phyloP scores from a whole-genome alignment of 306 rosid genomes.

The Prunus davidiana region DNA sequence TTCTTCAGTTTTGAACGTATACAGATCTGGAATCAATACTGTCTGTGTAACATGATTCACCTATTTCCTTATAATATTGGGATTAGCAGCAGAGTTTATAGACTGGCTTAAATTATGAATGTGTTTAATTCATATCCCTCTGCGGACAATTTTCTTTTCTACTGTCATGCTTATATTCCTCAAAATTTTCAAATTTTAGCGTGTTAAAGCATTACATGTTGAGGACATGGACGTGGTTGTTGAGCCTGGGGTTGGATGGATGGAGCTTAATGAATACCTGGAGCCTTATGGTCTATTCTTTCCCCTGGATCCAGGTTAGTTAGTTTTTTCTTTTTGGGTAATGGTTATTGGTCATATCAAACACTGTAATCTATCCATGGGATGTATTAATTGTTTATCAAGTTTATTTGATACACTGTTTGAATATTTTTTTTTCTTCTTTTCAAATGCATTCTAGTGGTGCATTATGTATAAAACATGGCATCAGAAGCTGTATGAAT shows the following conservation, averaged over 20 bases:
- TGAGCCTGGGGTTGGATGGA: conserved; percentile 99
- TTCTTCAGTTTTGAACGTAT: neutral
- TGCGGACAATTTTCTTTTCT: neutral
- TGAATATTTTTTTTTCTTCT: neutral
- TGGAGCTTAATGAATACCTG: conserved; percentile 93
- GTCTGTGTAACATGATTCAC: conserved; percentile 3
- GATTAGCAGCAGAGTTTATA: neutral
- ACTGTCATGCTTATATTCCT: conserved; percentile 25
- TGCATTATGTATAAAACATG: neutral
- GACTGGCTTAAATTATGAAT: neutral
- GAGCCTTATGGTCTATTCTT: conserved; percentile 94
- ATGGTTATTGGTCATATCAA: neutral
- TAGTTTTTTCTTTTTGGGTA: neutral
- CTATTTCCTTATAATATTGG: neutral
- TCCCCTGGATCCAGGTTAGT: conserved; percentile 98
- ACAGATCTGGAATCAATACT: neutral
- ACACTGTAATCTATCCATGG: neutral
- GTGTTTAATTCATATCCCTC: neutral
- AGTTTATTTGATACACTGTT: neutral
- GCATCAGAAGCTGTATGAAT: neutral
- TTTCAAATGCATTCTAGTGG: neutral
- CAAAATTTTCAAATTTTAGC: conserved; percentile 37
- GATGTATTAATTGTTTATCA: neutral
- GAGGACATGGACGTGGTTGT: conserved; percentile 93
- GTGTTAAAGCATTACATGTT: conserved; percentile 75